A percentile compares a stretch with the other conserved stretches of the same genome.
These are phyloP conservation scores for Aspergillus ruber DNA, from an alignment of 2,329 filamentous ascomycete species.

Conservation along the genomic window DNA sequence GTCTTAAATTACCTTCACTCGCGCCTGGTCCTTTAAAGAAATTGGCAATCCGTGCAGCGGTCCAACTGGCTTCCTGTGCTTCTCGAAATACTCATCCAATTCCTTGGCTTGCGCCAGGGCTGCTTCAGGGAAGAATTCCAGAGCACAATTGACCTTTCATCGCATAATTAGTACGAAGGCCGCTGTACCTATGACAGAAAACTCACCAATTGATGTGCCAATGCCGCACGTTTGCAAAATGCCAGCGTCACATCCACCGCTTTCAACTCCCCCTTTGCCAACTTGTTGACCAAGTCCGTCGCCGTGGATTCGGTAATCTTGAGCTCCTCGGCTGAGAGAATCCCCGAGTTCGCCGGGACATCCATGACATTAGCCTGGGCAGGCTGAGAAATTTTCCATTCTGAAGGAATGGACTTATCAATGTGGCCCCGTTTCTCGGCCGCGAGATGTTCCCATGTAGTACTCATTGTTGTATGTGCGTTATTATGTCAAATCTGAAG, in stretches of 20 bases:
- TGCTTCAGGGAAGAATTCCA: constrained; percentile 26
- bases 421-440: constrained; percentile 13
- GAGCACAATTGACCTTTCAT: constrained; percentile 18
- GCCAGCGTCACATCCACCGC: constrained; percentile 10
- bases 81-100: constrained; percentile 22
- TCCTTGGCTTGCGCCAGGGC: constrained; percentile 25
- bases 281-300: constrained; percentile 10
- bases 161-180: not conserved
- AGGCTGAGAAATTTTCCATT: constrained; percentile 10
- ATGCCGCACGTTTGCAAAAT: constrained; percentile 34
- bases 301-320: constrained; percentile 12
- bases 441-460: constrained; percentile 12
- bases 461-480: not conserved
- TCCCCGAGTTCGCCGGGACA: constrained; percentile 7
- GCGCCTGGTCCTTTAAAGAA: constrained; percentile 21
- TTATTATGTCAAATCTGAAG: not conserved
- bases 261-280: not conserved
- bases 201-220: constrained; percentile 25
- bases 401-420: constrained; percentile 12
- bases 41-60: constrained; percentile 32
- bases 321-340: constrained; percentile 11
- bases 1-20: not conserved
- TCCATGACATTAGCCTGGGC: constrained; percentile 9
- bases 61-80: constrained; percentile 16
- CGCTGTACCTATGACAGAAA: not conserved